A percentile compares a stretch with the other conserved stretches of the same genome.
Evolutionary conservation across 2,329 filamentous ascomycete species (phyloP).

Genomic region (Colletotrichum cuscutae): DNA sequence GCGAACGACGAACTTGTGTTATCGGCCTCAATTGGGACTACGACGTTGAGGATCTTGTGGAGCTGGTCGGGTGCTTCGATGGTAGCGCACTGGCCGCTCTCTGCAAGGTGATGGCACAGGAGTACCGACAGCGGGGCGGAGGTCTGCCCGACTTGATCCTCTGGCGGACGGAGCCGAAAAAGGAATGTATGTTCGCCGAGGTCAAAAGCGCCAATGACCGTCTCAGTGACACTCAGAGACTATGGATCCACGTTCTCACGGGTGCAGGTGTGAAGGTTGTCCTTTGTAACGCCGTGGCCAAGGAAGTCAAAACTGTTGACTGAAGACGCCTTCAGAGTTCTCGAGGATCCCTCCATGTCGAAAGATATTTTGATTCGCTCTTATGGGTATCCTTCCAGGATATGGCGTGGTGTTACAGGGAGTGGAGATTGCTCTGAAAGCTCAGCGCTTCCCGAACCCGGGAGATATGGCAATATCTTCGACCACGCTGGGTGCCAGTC

Average conservation of each 20-base stretch:
- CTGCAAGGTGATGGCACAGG: constrained; percentile 95
- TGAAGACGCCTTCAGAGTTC: constrained; percentile 36
- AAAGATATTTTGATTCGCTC: neutral
- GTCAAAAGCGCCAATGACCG: constrained; percentile 91
- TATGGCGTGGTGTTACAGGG: constrained; percentile 16
- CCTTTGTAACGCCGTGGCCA: constrained; percentile 73
- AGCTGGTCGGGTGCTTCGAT: constrained; percentile 82
- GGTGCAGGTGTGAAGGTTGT: constrained; percentile 88
- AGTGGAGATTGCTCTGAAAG: constrained; percentile 26
- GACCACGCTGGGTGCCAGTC: neutral
- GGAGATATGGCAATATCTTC: neutral
- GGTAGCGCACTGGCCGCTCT: constrained; percentile 84
- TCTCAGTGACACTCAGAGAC: constrained; percentile 91
- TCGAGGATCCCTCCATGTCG: neutral
- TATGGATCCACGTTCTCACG: constrained; percentile 96
- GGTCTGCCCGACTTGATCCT: constrained; percentile 94
- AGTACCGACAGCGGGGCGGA: constrained; percentile 86
- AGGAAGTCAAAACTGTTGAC: constrained; percentile 57
- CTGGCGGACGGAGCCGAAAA: constrained; percentile 67
- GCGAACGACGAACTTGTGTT: constrained; percentile 81
- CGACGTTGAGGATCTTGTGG: constrained; percentile 78
- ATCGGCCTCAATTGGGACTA: constrained; percentile 94
- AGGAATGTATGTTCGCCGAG: constrained; percentile 78
- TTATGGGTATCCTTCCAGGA: neutral
- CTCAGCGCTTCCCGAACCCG: constrained; percentile 4